phyloP scores from a whole-genome alignment of 805 yeast species.

The Candida alai region DNA sequence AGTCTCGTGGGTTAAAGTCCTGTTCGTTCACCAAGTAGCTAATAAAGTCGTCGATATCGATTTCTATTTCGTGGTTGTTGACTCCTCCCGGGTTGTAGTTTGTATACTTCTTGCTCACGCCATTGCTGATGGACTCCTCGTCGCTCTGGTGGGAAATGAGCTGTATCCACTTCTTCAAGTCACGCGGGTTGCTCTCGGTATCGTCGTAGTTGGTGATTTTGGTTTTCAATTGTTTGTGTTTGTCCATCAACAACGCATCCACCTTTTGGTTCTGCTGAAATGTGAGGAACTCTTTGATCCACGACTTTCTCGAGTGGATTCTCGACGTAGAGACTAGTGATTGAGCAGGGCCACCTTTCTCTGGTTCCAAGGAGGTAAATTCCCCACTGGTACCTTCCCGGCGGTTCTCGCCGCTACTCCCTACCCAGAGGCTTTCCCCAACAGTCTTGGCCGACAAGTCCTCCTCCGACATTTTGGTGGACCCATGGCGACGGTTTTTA shows the following conservation, averaged over 20 bases:
- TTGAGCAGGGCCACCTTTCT: not conserved
- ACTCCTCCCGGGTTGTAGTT: conserved; percentile 2
- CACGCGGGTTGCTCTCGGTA: conserved; percentile 18
- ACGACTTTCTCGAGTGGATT: conserved; percentile 16
- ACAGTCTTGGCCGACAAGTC: not conserved
- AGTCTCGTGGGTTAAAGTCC: conserved; percentile 24
- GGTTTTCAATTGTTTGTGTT: conserved; percentile 17
- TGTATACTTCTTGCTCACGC: conserved; percentile 17
- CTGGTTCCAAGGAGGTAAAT: too few relatives aligned
- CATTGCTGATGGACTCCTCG: conserved; percentile 19
- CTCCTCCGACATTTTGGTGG: not conserved
- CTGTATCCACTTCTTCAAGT: conserved; percentile 25
- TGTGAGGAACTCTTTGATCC: conserved; percentile 22
- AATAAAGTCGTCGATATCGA: conserved; percentile 28
- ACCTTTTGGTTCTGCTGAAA: conserved; percentile 11
- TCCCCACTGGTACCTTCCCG: too few relatives aligned
- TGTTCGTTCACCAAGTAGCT: conserved; percentile 26
- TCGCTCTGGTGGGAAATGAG: conserved; percentile 14
- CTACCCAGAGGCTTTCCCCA: too few relatives aligned
- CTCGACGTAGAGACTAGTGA: conserved; percentile 1
- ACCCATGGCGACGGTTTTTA: not conserved
- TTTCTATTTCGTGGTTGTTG: conserved; percentile 11
- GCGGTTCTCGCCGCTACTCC: not conserved
- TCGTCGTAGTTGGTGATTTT: conserved; percentile 26
- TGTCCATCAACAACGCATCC: not conserved